Conservation (phyloP, 345 rosid genomes). For the Rhodamnia argentea region DNA sequence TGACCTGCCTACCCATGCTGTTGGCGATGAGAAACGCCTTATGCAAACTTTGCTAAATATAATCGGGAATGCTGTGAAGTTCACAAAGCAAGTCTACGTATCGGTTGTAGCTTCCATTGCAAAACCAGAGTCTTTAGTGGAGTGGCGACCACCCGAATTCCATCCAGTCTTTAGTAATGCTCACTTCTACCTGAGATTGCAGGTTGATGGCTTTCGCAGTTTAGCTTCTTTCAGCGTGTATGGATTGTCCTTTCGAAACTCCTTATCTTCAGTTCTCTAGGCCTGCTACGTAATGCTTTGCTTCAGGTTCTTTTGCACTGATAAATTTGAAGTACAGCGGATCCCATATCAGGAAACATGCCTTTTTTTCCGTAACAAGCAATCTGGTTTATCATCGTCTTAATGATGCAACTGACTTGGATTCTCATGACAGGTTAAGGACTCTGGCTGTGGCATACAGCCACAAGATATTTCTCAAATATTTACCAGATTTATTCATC, state of each 20-base stretch:
- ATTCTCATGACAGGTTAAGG: constrained; percentile 54
- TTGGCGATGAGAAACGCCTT: constrained; percentile 88
- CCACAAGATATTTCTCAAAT: constrained; percentile 63
- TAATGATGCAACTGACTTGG: neutral
- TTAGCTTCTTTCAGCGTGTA: neutral
- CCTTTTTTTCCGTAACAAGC: neutral
- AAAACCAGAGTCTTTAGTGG: constrained; percentile 63
- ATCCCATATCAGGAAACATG: neutral
- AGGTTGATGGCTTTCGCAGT: constrained; percentile 31
- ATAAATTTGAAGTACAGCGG: neutral
- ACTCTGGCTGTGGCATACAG: constrained; percentile 77
- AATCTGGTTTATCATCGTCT: neutral
- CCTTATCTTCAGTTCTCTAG: neutral
- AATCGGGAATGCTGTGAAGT: constrained; percentile 88
- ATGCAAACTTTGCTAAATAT: constrained; percentile 74
- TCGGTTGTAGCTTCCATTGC: constrained; percentile 66
- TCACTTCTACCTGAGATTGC: constrained; percentile 71
- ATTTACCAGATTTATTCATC: constrained; percentile 59
- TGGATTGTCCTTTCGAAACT: neutral
- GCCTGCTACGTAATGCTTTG: neutral
- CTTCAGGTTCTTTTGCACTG: neutral
- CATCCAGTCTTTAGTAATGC: constrained; percentile 44
- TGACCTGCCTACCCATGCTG: constrained; percentile 64
- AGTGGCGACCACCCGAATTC: constrained; percentile 60
- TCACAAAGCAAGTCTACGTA: constrained; percentile 77